A percentile compares a stretch with the other conserved stretches of the same genome.
Evolutionary conservation across 768 basidiomycete genomes (phyloP).

Genomic region (Mycena haematopus): DNA sequence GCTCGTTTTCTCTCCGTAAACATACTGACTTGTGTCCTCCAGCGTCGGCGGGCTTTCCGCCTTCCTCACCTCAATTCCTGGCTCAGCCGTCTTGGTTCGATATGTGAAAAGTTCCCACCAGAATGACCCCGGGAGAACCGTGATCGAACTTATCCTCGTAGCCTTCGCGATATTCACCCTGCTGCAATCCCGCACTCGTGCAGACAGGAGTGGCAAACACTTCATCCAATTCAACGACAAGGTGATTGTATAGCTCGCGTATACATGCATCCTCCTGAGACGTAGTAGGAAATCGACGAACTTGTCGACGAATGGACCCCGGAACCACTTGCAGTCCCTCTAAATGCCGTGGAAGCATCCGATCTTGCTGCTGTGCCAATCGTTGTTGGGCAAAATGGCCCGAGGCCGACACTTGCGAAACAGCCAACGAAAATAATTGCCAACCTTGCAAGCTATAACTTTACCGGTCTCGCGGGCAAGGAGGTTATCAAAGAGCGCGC

Average conservation of each 20-base stretch:
- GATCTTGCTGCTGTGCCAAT: conserved; percentile 81
- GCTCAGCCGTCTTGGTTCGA: conserved; percentile 83
- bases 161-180: conserved; percentile 90
- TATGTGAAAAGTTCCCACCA: conserved; percentile 96
- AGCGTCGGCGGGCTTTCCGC: not conserved
- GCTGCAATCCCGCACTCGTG: conserved; percentile 87
- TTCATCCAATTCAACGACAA: conserved; percentile 93
- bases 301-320: conserved; percentile 96
- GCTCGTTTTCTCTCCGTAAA: too few relatives aligned
- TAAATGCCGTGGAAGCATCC: conserved; percentile 61
- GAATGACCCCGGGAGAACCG: conserved; percentile 91
- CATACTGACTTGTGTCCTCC: too few relatives aligned
- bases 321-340: conserved; percentile 75
- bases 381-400: conserved; percentile 80
- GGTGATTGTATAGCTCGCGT: conserved; percentile 50
- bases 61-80: conserved; percentile 53
- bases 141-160: conserved; percentile 88
- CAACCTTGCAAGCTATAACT: conserved; percentile 92
- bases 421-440: conserved; percentile 73
- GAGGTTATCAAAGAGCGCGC: conserved; percentile 87
- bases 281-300: conserved; percentile 90
- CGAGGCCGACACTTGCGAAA: conserved; percentile 76
- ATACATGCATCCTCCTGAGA: not conserved
- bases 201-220: conserved; percentile 83
- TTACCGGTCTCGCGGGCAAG: conserved; percentile 87